Evolutionary conservation across 257 asterid genomes (phyloP), one percentile per base, ranked within the genome.

Genomic region (Fraxinus cuspidata): DNA sequence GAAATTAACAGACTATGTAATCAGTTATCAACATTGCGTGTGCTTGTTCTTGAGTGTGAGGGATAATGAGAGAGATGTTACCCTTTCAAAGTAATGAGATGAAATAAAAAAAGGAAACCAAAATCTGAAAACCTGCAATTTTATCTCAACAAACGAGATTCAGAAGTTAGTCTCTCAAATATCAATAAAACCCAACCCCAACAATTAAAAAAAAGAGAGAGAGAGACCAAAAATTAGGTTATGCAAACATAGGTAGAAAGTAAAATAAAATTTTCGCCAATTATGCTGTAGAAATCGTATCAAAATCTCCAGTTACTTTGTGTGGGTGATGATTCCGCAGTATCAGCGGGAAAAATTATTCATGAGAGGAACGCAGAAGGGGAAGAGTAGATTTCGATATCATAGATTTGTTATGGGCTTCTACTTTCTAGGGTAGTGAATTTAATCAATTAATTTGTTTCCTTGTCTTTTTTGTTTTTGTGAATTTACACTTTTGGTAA

Each of bases 371-470:
- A 44, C 40, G 28, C 37, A 42, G 44, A 40, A 71, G 23, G 42
- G 74, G 35, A 32, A 31, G 56, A 35, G 79, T 8, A 28, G 56
- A 34, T 21, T 38, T 60, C 60, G 58, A 13, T 64, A 70, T 69
- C 82, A 80, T 78, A 77, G 21, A 8, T 67, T 67, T 73, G 32
- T 78, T 67, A 75, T 73, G 81, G 21, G 47, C 42, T 60, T 18
- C 18, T 27, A 28, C 71, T 44, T 44, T 44, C 53, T 44, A 13
- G 53, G 13, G 53, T 47, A 0, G 56, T 47, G 49, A 40, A 11
- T 40, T 10, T 40, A 10, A 40, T 40, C 49, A 10, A 40, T 40
- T 40, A 40, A 11, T 40, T 40, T 40, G 16, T 40, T 67, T 72
- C 56, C 16, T 27, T 44, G 42, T 21, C 2, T n/a, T 72, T 18